Base-by-base conservation (phyloP, 2,329 filamentous ascomycete genomes). In the Cytospora chrysosperma region DNA sequence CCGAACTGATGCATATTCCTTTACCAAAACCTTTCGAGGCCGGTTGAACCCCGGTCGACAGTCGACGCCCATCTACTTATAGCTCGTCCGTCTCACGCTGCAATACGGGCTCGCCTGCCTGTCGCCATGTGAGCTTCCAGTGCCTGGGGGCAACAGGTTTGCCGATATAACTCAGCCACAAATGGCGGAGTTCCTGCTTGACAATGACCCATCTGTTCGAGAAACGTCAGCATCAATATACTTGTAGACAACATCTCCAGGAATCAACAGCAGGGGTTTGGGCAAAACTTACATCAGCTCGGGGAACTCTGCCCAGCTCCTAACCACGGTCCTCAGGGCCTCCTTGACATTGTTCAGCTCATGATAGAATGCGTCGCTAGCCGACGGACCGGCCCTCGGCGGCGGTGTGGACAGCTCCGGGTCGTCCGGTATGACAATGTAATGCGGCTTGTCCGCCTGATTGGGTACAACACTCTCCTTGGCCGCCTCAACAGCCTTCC, bases 281-380 rank as follows among this genome's bases (percentile, higher is more conserved):
- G n/a, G 43, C n/a, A 47, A 8, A 37, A 86, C 91, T 86, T 83
- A 95, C 90, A 90, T 62, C 66, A 83, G 83, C 53, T 76, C 80
- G 0, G 93, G 93, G 55, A 93, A 79, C 26, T 81, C 77, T 7
- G 87, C 61, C 91, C 92, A 99, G 65, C 85, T 84, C 68, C 75
- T 81, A 10, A 95, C 27, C 2, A 98, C 87, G 69, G 88, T 86
- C 69, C 85, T 82, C 55, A 85, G 80, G 0, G 87, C 88, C 63
- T 81, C 80, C 71, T 81, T 84, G 15, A 97, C 82, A 19, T 87
- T 77, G 6, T 77, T 74, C 32, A 89, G 75, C 75, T 98, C 94
- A 0, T 82, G 75, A 68, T 80, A 78, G 66, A 94, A 80, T 8
- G 81, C 76, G n/a, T 93, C 87, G 55, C 74, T 73, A 1, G 21